Evolutionary conservation across 768 basidiomycete species (phyloP).

Genomic region (Cantharellus cinnabarinus): DNA sequence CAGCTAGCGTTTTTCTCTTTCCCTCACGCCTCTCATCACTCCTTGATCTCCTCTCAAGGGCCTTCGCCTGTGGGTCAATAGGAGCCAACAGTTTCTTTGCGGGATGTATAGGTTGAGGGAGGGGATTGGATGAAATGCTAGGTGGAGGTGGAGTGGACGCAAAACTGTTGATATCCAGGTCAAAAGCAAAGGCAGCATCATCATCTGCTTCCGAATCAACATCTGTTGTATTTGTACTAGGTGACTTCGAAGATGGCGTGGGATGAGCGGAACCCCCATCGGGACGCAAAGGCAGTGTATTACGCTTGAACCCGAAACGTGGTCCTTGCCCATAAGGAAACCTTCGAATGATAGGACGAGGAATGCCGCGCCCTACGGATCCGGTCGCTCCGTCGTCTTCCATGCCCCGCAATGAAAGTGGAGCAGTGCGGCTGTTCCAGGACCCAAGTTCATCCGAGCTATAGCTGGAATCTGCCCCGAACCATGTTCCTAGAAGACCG

Average conservation of each 20-base stretch:
- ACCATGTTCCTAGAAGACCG: not conserved
- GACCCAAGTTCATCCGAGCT: not conserved
- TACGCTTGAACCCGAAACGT: conserved; percentile 27
- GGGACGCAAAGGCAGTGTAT: conserved; percentile 27
- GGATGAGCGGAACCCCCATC: not conserved
- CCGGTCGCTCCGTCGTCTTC: not conserved
- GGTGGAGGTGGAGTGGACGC: conserved; percentile 36
- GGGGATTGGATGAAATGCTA: conserved; percentile 13
- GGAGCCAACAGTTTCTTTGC: not conserved
- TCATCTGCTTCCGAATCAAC: not conserved
- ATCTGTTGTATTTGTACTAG: not conserved
- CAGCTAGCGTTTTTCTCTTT: not conserved
- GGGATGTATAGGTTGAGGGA: not conserved
- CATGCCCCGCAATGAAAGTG: not conserved
- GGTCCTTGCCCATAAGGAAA: conserved; percentile 6
- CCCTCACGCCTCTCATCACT: conserved; percentile 4
- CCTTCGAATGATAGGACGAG: conserved; percentile 6
- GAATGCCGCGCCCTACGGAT: not conserved
- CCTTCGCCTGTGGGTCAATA: conserved; percentile 5
- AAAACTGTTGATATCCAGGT: not conserved
- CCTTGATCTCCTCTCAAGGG: not conserved
- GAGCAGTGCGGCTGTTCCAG: not conserved
- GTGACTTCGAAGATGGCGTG: not conserved
- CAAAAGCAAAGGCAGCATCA: not conserved
- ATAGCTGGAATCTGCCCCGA: not conserved